phyloP scores from a whole-genome alignment of 441 rosid species.

The Erodium trifolium region DNA sequence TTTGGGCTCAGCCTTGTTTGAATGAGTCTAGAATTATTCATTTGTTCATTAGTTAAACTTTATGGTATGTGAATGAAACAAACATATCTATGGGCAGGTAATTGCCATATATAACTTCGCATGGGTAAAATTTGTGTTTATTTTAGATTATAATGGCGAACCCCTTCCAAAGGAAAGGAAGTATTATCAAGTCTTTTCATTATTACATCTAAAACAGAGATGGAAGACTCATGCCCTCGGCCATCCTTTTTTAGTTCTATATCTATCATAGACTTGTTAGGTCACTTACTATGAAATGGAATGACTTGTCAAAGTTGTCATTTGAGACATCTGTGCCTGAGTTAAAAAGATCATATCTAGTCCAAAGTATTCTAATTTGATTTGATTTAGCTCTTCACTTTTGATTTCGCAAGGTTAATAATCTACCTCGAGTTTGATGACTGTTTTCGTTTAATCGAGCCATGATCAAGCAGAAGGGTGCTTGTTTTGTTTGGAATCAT shows the following conservation, averaged over 20 bases:
- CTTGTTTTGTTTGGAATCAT: background rate
- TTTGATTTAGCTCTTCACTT: background rate
- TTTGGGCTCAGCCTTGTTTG: conserved; percentile 8
- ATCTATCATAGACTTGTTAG: too few species aligned
- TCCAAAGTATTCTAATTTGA: background rate
- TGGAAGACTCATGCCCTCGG: too few species aligned
- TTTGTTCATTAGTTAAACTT: background rate
- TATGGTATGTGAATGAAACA: background rate
- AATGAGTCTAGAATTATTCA: background rate
- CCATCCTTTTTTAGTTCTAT: too few species aligned
- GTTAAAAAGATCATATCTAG: background rate
- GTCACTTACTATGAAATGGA: too few species aligned
- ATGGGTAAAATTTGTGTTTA: too few species aligned
- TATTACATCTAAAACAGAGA: too few species aligned
- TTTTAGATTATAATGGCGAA: too few species aligned
- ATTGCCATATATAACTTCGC: too few species aligned
- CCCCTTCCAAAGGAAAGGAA: too few species aligned
- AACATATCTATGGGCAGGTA: background rate
- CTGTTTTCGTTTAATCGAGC: background rate
- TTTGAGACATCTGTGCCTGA: too few species aligned
- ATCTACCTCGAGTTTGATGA: background rate
- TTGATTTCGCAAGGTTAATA: background rate
- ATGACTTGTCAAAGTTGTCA: too few species aligned
- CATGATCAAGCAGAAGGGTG: background rate
- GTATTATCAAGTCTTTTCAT: too few species aligned